Base-by-base conservation (phyloP, 208 protist species). In the Leishmania major region DNA sequence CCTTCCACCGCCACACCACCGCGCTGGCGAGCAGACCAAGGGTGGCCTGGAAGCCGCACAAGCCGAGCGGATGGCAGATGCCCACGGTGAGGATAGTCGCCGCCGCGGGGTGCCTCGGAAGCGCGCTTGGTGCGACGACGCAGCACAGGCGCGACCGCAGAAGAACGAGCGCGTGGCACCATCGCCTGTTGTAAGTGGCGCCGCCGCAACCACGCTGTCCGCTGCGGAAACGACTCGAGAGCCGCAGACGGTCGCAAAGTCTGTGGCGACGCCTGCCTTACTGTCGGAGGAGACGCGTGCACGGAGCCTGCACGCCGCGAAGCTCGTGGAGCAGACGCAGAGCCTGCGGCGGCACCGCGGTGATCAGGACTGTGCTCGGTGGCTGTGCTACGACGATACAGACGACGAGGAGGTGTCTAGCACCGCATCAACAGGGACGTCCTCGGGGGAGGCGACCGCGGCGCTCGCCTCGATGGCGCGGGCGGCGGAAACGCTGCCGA, bases 351-450 rank as follows among this genome's bases (percentile, higher is more conserved):
- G 5, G 25, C 60, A n/a, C 15, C n/a, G 3, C 1, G 66, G 62
- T 25, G 0, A 67, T 4, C 77, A 51, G 1, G 31, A 75, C 1
- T 82, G 77, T 43, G 77, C 73, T 2, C 71, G 82, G 31, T 37
- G 3, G 53, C 55, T 86, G 72, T 51, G 35, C 78, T 82, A 76
- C 74, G 82, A 79, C 17, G 74, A 28, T 66, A 43, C 28, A 13
- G 78, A 82, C 0, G 53, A 75, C 47, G 77, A 79, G 49, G 75
- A 57, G 78, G 35, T 35, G 25, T 47, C 75, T 3, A 64, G 31
- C 37, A n/a, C 75, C 37, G 43, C 51, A 59, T 28, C 75, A 35
- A 53, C 37, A 25, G 45, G 71, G 71, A 13, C 17, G 31, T 22
- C 31, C 73, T 45, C 66, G 47, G 76, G 59, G 25, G 60, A 67